Conservation (phyloP, 2,329 filamentous ascomycete genomes). For the Akanthomyces muscarius region DNA sequence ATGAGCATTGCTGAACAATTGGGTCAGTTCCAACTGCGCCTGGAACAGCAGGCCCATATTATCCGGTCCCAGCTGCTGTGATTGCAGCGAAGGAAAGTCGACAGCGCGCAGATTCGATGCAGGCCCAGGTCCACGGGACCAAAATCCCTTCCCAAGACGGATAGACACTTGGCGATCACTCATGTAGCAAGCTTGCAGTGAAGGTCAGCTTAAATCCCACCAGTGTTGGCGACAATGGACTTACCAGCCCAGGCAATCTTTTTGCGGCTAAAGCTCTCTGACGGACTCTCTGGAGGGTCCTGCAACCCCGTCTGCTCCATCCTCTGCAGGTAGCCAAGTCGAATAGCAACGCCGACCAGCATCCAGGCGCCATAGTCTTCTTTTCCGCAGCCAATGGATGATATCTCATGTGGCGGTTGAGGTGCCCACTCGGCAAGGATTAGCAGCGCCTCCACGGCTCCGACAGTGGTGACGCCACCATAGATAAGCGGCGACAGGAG, state of each 20-base stretch:
- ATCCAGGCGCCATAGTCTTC: slow-evolving; percentile 75
- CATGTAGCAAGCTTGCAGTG: slow-evolving; percentile 52
- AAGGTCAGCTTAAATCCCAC: neutral
- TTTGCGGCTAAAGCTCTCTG: slow-evolving; percentile 57
- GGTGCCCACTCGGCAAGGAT: slow-evolving; percentile 71
- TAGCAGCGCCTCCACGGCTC: slow-evolving; percentile 66
- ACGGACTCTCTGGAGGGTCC: slow-evolving; percentile 54
- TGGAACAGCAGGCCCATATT: slow-evolving; percentile 67
- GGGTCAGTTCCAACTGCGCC: slow-evolving; percentile 65
- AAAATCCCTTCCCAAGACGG: slow-evolving; percentile 67
- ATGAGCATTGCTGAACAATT: slow-evolving; percentile 70
- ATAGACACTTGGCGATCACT: slow-evolving; percentile 67
- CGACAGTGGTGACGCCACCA: slow-evolving; percentile 62
- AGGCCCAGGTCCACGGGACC: slow-evolving; percentile 67
- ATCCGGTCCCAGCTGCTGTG: slow-evolving; percentile 55
- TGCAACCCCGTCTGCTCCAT: slow-evolving; percentile 66
- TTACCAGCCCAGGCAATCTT: slow-evolving; percentile 63
- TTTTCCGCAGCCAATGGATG: slow-evolving; percentile 64
- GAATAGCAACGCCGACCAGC: slow-evolving; percentile 67
- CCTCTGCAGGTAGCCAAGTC: slow-evolving; percentile 66
- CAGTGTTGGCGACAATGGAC: neutral
- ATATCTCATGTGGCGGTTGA: slow-evolving; percentile 58
- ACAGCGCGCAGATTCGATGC: slow-evolving; percentile 60
- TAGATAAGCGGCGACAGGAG: slow-evolving; percentile 64
- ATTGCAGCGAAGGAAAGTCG: slow-evolving; percentile 64